These are phyloP conservation scores for Coniochaeta pulveracea DNA, from an alignment of 2,329 filamentous ascomycete genomes.

Conservation along the genomic window DNA sequence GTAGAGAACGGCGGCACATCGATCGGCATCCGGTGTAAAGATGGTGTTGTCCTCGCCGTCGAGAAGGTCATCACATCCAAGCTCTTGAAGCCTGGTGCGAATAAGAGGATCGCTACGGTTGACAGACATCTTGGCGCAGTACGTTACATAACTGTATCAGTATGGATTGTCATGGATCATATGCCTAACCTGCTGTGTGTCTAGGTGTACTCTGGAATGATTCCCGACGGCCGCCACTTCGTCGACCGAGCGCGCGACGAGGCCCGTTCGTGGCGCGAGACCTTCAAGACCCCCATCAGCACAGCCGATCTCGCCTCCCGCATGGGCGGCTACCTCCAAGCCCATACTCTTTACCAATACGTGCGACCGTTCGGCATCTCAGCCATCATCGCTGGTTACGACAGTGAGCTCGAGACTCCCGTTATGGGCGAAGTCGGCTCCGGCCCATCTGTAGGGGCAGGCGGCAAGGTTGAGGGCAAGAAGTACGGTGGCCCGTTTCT, in stretches of 20 bases:
- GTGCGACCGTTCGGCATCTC: conserved; percentile 96
- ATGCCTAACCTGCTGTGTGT: no score
- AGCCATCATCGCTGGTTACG: conserved; percentile 86
- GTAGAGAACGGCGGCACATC: conserved; percentile 97
- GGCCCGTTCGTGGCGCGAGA: conserved; percentile 78
- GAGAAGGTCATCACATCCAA: conserved; percentile 97
- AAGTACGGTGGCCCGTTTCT: conserved; percentile 82
- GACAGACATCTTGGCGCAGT: conserved; percentile 92
- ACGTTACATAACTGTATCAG: no score
- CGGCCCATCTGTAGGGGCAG: conserved; percentile 68
- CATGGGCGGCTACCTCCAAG: conserved; percentile 93
- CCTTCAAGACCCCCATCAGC: conserved; percentile 91
- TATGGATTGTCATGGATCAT: no score
- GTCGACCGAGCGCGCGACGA: conserved; percentile 90
- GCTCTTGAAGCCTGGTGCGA: conserved; percentile 85
- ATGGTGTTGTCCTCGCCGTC: conserved; percentile 88
- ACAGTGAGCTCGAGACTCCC: conserved; percentile 72
- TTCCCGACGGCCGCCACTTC: conserved; percentile 93
- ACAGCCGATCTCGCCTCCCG: conserved; percentile 79
- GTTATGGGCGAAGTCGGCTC: conserved; percentile 86
- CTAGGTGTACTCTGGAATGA: conserved; percentile 88
- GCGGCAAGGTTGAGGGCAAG: conserved; percentile 65
- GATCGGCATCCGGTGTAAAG: conserved; percentile 92
- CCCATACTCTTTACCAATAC: conserved; percentile 93
- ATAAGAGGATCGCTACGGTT: conserved; percentile 93